Percentiles rank a stretch among this genome's conserved stretches.
phyloP scores from a whole-genome alignment of 73 alveolate species.

The Paraurostyla sp. region DNA sequence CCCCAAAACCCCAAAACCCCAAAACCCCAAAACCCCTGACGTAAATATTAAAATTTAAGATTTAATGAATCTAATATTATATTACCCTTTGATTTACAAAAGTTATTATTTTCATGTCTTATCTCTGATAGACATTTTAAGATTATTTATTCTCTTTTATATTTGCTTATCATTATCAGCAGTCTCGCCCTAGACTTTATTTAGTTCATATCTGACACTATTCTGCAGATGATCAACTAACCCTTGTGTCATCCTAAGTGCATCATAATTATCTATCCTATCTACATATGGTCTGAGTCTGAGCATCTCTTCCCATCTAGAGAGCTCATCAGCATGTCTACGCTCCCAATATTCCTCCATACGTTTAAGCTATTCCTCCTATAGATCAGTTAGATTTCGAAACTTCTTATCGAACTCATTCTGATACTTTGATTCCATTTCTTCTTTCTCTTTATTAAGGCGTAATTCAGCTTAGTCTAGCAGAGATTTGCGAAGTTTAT shows the following conservation, averaged over 20 bases:
- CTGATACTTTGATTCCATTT: neutral
- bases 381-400: neutral
- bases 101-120: neutral
- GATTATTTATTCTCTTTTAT: conserved; percentile 32
- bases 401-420: conserved; percentile 5
- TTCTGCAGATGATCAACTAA: conserved; percentile 46
- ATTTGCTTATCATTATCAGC: conserved; percentile 48
- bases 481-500: conserved; percentile 8
- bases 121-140: conserved; percentile 13
- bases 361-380: conserved; percentile 16
- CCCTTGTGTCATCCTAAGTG: conserved; percentile 53
- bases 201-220: conserved; percentile 31
- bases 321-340: conserved; percentile 46
- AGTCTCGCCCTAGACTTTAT: conserved; percentile 20
- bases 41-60: neutral
- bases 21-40: no score
- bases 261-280: conserved; percentile 59
- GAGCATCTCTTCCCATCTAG: conserved; percentile 61
- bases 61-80: no score
- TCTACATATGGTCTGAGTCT: conserved; percentile 58
- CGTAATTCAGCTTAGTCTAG: conserved; percentile 5
- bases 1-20: no score
- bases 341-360: conserved; percentile 56
- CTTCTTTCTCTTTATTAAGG: conserved; percentile 9
- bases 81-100: no score